These are phyloP conservation scores for Ascosphaera aggregata DNA, from an alignment of 2,329 filamentous ascomycete species.

Conservation along the genomic window DNA sequence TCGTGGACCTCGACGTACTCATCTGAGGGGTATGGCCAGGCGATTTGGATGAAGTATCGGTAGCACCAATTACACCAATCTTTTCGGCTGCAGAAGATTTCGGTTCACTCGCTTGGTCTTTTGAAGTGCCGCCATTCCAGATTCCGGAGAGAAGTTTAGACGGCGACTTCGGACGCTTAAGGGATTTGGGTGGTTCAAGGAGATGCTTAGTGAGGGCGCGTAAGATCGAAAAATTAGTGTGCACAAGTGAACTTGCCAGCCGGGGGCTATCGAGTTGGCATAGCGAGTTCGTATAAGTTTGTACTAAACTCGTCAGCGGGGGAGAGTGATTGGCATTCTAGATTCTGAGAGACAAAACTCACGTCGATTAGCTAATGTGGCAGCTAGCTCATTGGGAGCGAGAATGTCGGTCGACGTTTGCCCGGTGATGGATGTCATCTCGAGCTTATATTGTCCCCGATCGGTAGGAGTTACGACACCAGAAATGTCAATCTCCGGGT, in stretches of 20 bases:
- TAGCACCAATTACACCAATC: too few relatives aligned
- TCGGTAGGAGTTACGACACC: slow-evolving; percentile 23
- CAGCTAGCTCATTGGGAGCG: slow-evolving; percentile 45
- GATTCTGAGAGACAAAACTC: slow-evolving; percentile 17
- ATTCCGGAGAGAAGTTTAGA: slow-evolving; percentile 78
- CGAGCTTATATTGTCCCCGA: slow-evolving; percentile 30
- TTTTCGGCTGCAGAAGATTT: too few relatives aligned
- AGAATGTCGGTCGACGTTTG: slow-evolving; percentile 53
- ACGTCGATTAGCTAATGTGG: slow-evolving; percentile 52
- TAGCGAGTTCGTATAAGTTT: not conserved
- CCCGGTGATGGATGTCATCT: slow-evolving; percentile 42
- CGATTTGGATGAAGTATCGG: too few relatives aligned
- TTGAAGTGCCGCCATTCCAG: slow-evolving; percentile 33
- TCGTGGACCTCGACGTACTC: too few relatives aligned
- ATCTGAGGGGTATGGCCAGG: too few relatives aligned
- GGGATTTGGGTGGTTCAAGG: slow-evolving; percentile 35
- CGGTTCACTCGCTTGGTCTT: slow-evolving; percentile 12
- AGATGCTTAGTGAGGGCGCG: slow-evolving; percentile 41
- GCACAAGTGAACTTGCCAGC: slow-evolving; percentile 40
- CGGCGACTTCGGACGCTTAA: slow-evolving; percentile 51
- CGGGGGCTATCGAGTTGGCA: slow-evolving; percentile 11
- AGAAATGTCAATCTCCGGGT: slow-evolving; percentile 11
- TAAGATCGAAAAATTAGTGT: slow-evolving; percentile 56
- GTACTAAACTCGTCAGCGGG: not conserved
- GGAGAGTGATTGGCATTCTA: not conserved